These are phyloP conservation scores for Penicillium paxilli DNA, from an alignment of 495 filamentous ascomycete genomes.

Conservation along the genomic window DNA sequence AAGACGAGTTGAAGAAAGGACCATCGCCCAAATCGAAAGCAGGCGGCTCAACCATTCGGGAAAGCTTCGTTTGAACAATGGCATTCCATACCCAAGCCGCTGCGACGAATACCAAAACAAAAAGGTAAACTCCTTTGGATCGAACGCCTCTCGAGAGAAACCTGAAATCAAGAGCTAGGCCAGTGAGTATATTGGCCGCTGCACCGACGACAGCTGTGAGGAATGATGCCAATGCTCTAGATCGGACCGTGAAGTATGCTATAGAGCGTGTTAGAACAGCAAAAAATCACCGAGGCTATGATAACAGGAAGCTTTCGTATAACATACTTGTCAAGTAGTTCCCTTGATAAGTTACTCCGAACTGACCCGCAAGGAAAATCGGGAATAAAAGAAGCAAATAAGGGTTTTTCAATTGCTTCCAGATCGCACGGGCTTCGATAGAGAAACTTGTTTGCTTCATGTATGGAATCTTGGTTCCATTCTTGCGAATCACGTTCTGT, in stretches of 20 bases:
- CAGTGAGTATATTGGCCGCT: slow-evolving; percentile 48
- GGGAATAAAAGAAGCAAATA: slow-evolving; percentile 55
- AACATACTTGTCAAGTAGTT: slow-evolving; percentile 50
- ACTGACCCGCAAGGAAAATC: slow-evolving; percentile 54
- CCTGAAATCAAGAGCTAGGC: slow-evolving; percentile 45
- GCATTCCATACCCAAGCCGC: slow-evolving; percentile 22
- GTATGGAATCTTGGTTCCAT: slow-evolving; percentile 45
- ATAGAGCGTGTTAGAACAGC: slow-evolving; percentile 29
- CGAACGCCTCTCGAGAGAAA: slow-evolving; percentile 22
- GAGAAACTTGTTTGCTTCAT: slow-evolving; percentile 41
- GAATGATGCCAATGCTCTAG: slow-evolving; percentile 52
- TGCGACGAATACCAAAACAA: slow-evolving; percentile 17
- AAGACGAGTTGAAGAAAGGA: slow-evolving; percentile 21
- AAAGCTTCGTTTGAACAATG: slow-evolving; percentile 13
- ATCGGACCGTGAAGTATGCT: slow-evolving; percentile 59
- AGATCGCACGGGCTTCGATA: slow-evolving; percentile 48
- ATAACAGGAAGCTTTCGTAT: neutral
- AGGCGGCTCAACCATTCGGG: slow-evolving; percentile 15
- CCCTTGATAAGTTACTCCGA: slow-evolving; percentile 55
- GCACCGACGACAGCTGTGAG: slow-evolving; percentile 45
- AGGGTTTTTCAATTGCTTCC: slow-evolving; percentile 43
- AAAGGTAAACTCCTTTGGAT: slow-evolving; percentile 13
- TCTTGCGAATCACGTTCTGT: slow-evolving; percentile 52
- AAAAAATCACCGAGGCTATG: too few species aligned
- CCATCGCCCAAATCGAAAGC: slow-evolving; percentile 21